phyloP scores from a whole-genome alignment of 225 moss, liverwort and hornwort species.

The Rhytidiadelphus loreus region DNA sequence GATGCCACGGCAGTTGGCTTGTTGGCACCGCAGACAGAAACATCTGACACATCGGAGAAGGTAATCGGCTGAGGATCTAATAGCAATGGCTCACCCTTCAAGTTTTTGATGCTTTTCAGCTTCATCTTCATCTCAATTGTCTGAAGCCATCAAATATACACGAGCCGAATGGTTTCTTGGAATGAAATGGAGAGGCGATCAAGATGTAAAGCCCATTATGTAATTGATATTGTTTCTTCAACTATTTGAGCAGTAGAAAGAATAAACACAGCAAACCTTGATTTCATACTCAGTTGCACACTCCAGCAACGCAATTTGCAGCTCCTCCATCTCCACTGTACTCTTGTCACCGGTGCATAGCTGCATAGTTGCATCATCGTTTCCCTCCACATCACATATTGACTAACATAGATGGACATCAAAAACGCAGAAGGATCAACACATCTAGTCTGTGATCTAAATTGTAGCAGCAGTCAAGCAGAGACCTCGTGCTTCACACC shows the following conservation, averaged over 20 bases:
- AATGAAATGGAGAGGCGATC: not conserved
- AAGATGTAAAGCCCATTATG: not conserved
- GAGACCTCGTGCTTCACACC: not conserved
- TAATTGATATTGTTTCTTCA: not conserved
- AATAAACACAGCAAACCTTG: conserved; percentile 33
- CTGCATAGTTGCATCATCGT: not conserved
- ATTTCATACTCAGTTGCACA: conserved; percentile 97
- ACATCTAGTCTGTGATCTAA: not conserved
- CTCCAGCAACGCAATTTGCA: conserved; percentile 87
- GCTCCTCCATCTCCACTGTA: conserved; percentile 53
- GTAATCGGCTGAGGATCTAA: conserved; percentile 1
- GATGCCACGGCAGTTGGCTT: conserved; percentile 2
- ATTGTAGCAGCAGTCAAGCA: not conserved
- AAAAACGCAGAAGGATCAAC: not conserved
- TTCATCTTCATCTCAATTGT: conserved; percentile 94
- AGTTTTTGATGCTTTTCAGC: conserved; percentile 53
- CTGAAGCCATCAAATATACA: conserved; percentile 15
- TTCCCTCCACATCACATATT: not conserved
- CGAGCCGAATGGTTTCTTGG: not conserved
- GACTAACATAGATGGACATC: not conserved
- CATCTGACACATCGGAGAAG: conserved; percentile 3
- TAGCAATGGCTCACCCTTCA: conserved; percentile 16
- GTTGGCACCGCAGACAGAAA: not conserved
- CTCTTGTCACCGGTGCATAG: conserved; percentile 5
- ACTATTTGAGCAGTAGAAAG: not conserved